Percentiles rank a stretch among this genome's conserved stretches.
These are phyloP conservation scores for Sporobolus alterniflorus DNA, from an alignment of 202 grass and related monocot species.

Conservation along the genomic window DNA sequence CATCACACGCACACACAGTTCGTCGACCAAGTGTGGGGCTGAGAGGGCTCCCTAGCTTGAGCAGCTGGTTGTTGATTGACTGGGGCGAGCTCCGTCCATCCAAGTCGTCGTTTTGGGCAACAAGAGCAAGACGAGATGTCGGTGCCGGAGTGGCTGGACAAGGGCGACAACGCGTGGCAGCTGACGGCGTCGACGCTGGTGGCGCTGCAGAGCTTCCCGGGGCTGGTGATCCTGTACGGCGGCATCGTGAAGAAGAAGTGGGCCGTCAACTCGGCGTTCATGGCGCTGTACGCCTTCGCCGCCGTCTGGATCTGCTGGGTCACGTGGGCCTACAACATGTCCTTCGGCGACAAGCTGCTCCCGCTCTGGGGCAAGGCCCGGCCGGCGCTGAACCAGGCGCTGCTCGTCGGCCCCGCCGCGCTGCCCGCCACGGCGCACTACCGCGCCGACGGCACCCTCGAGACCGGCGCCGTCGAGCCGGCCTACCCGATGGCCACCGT, in stretches of 20 bases:
- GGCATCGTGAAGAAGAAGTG: slow-evolving; percentile 88
- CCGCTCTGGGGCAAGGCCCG: slow-evolving; percentile 66
- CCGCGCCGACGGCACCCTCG: slow-evolving; percentile 4
- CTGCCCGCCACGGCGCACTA: slow-evolving; percentile 51
- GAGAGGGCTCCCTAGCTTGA: no score
- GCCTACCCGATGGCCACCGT: slow-evolving; percentile 49
- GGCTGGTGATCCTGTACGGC: slow-evolving; percentile 70
- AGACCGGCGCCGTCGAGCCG: slow-evolving; percentile 22
- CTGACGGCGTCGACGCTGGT: slow-evolving; percentile 62
- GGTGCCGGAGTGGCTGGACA: slow-evolving; percentile 54
- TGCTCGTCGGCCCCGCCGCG: slow-evolving; percentile 31
- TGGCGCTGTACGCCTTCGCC: slow-evolving; percentile 80
- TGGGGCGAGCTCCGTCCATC: no score
- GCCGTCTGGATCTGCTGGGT: slow-evolving; percentile 77
- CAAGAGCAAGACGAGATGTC: no score
- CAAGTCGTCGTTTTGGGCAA: no score
- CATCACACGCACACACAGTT: no score
- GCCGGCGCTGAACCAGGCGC: slow-evolving; percentile 49
- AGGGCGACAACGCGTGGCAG: slow-evolving; percentile 71
- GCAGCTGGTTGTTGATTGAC: no score
- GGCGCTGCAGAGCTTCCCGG: slow-evolving; percentile 61
- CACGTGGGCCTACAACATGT: slow-evolving; percentile 70
- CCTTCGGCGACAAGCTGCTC: slow-evolving; percentile 63
- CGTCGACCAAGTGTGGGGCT: no score
- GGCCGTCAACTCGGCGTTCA: slow-evolving; percentile 79